A percentile compares a stretch with the other conserved stretches of the same genome.
Conservation (phyloP, 805 yeast genomes). For the Barnettozyma wickerhamii region DNA sequence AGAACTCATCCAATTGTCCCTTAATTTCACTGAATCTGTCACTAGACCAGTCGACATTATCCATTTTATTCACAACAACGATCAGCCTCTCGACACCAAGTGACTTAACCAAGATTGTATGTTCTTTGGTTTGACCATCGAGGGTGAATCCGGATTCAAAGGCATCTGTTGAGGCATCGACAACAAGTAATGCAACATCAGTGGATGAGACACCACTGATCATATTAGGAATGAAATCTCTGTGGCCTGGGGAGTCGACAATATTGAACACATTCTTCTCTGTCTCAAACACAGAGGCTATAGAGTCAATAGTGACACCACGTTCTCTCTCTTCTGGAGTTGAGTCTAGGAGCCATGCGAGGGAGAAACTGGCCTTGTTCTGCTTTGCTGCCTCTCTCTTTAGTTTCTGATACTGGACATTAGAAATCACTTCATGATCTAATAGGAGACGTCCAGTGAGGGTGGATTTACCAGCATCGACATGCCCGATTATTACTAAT, state of each 20-base stretch:
- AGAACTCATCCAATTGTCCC: conserved; percentile 75
- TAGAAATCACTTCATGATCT: conserved; percentile 97
- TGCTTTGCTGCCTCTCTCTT: conserved; percentile 97
- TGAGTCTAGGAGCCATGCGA: conserved; percentile 97
- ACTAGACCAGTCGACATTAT: conserved; percentile 85
- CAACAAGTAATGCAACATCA: conserved; percentile 85
- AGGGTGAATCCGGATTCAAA: conserved; percentile 94
- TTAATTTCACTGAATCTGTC: conserved; percentile 72
- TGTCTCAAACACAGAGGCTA: conserved; percentile 91
- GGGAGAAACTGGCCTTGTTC: conserved; percentile 96
- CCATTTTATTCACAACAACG: conserved; percentile 94
- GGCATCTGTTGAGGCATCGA: conserved; percentile 92
- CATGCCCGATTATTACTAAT: conserved; percentile 99
- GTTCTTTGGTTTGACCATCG: conserved; percentile 96
- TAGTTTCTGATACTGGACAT: conserved; percentile 92
- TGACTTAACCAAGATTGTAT: conserved; percentile 86
- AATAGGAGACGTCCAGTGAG: conserved; percentile 96
- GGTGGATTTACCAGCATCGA: conserved; percentile 98
- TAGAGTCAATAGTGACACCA: conserved; percentile 95
- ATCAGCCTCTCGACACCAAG: conserved; percentile 84
- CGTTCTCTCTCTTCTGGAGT: conserved; percentile 95
- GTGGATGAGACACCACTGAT: conserved; percentile 94
- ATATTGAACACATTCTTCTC: conserved; percentile 87
- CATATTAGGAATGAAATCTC: conserved; percentile 96
- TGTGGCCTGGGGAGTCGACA: conserved; percentile 95